phyloP scores from a whole-genome alignment of 148 eudicot genomes.

The Cornus florida region DNA sequence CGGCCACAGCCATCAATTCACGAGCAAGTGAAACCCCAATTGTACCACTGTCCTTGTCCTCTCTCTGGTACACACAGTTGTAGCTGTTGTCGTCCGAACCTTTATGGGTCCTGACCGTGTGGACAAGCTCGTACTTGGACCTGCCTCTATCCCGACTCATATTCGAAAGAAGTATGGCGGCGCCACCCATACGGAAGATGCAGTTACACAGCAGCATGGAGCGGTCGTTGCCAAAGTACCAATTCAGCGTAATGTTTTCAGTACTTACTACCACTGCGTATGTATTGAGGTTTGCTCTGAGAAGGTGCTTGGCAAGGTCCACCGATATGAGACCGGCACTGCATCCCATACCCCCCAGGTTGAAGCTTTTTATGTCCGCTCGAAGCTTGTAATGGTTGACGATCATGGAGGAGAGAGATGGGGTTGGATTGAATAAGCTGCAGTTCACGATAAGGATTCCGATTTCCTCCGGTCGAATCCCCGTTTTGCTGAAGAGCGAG shows the following conservation, averaged over 20 bases:
- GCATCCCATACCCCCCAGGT: slow-evolving; percentile 85
- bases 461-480: slow-evolving; percentile 49
- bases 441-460: slow-evolving; percentile 77
- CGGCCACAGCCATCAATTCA: slow-evolving; percentile 80
- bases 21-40: slow-evolving; percentile 76
- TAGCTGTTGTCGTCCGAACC: slow-evolving; percentile 69
- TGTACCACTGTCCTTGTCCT: slow-evolving; percentile 53
- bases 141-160: slow-evolving; percentile 35
- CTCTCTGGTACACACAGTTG: slow-evolving; percentile 69
- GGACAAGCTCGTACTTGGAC: slow-evolving; percentile 71
- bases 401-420: slow-evolving; percentile 83
- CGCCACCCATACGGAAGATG: slow-evolving; percentile 85
- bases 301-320: slow-evolving; percentile 65
- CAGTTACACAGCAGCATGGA: slow-evolving; percentile 83
- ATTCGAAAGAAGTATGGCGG: slow-evolving; percentile 70
- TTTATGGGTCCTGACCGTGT: slow-evolving; percentile 77
- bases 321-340: slow-evolving; percentile 77
- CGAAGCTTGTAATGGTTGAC: slow-evolving; percentile 77
- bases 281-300: slow-evolving; percentile 54
- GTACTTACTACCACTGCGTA: slow-evolving; percentile 72
- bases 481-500: slow-evolving; percentile 52
- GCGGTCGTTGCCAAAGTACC: slow-evolving; percentile 81
- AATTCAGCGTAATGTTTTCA: slow-evolving; percentile 69
- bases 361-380: slow-evolving; percentile 54
- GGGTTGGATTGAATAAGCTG: slow-evolving; percentile 76